These are phyloP conservation scores for Microglena sp. DNA, from an alignment of 139 green algal species.

Conservation along the genomic window DNA sequence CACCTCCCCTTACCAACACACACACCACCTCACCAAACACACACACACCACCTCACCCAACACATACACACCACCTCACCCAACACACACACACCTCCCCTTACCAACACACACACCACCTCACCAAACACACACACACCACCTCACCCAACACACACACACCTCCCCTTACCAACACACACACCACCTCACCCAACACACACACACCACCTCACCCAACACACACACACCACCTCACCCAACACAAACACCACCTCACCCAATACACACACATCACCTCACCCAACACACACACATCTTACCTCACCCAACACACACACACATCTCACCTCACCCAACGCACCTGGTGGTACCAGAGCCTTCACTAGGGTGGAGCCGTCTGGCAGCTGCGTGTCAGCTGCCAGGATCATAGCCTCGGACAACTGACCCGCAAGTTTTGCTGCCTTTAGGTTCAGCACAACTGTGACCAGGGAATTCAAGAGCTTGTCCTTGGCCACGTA, in stretches of 20 bases:
- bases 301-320: background rate
- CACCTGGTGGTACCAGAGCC: background rate
- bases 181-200: background rate
- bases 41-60: background rate
- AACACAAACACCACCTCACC: background rate
- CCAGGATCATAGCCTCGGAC: slow-evolving; percentile 52
- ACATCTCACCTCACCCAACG: background rate
- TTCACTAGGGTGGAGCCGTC: background rate
- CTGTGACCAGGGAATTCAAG: slow-evolving; percentile 19
- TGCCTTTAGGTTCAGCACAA: slow-evolving; percentile 53
- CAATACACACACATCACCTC: too few species aligned
- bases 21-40: background rate
- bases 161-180: too few species aligned
- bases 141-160: background rate
- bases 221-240: background rate
- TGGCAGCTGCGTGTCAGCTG: slow-evolving; percentile 13
- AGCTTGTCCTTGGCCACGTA: slow-evolving; percentile 27
- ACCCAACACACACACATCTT: background rate
- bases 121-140: background rate
- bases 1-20: background rate
- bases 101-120: background rate
- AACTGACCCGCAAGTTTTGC: slow-evolving; percentile 43
- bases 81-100: background rate
- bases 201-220: background rate
- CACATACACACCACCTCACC: background rate